These are phyloP conservation scores for Cordyceps tenuipes DNA, from an alignment of 2,329 filamentous ascomycete genomes.

Conservation along the genomic window DNA sequence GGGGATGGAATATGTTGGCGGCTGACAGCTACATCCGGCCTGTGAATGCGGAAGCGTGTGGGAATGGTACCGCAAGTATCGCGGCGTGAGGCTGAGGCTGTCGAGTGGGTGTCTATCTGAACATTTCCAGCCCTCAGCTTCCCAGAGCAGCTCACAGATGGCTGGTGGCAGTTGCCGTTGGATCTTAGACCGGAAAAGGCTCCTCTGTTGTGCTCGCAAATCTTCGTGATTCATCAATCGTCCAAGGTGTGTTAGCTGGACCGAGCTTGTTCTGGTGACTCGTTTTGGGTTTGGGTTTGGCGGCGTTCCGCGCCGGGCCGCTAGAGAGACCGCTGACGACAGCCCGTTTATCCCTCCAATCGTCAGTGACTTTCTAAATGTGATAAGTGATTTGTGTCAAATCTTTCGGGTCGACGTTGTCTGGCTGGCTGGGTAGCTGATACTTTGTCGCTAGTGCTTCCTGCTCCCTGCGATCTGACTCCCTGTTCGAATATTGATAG, in stretches of 20 bases:
- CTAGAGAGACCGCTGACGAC: background rate
- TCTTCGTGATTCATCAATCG: background rate
- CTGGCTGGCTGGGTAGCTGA: background rate
- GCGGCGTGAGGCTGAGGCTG: background rate
- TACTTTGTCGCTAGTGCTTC: background rate
- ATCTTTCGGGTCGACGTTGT: background rate
- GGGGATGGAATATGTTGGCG: slow-evolving; percentile 5
- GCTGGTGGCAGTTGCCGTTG: background rate
- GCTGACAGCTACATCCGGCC: background rate
- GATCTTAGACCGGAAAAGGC: background rate
- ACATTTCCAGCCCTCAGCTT: background rate
- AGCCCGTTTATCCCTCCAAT: background rate
- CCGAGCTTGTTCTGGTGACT: background rate
- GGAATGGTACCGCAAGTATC: background rate
- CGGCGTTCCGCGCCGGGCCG: background rate
- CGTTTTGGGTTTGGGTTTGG: background rate
- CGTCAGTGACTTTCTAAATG: background rate
- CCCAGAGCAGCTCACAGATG: background rate
- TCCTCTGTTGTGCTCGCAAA: background rate
- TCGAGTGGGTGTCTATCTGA: background rate
- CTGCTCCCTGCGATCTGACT: background rate
- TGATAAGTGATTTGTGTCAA: background rate
- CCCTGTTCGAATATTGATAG: background rate
- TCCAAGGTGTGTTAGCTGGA: background rate
- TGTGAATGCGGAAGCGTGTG: background rate